Evolutionary conservation across 345 rosid genomes (phyloP), one percentile per base, ranked within the genome.

Genomic region (Streptanthus diversifolius): DNA sequence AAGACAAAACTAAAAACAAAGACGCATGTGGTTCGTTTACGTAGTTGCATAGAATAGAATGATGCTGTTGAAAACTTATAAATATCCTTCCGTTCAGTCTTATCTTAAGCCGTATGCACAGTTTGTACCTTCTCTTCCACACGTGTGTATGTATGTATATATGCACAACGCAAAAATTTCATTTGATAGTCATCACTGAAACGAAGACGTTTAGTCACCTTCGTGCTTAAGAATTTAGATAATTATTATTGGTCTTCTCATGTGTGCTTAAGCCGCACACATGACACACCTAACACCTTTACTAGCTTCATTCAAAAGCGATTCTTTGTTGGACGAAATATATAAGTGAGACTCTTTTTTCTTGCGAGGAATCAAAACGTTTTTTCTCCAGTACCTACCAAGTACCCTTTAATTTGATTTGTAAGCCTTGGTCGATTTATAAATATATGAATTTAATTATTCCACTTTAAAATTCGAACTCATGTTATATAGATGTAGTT

Each of bases 81-180:
- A 63, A 45, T 65, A 66, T 56, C n/a, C 43, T 39, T 59, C 63
- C 68, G 66, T 60, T 75, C 68, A 6, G 3, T 45, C 55, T 75
- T 67, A 68, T 67, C 68, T 41, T 41, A 52, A 68, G 68, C 73
- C 79, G 73, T 67, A 68, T 67, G 61, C 73, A 41, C 54, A 29
- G 22, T 60, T 37, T 51, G 79, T 75, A 68, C 79, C 68, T 75
- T 52, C 45, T 3, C 3, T 30, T 39, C 32, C 78, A 60, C 78
- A 49, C 78, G 68, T 67, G 73, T 51, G 47, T 63, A 25, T 55
- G 19, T 53, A 4, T 40, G 13, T 9, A 57, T 40, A 8, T 9
- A 57, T 24, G 43, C 66, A 66, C 56, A 19, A 65, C 77, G 66
- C 21, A 19, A 52, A 14, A 29, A 67, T 51, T 32, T 39, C 72